Evolutionary conservation across 257 asterid genomes (phyloP), one percentile per base, ranked within the genome.

Genomic region (Eustoma russellianum): DNA sequence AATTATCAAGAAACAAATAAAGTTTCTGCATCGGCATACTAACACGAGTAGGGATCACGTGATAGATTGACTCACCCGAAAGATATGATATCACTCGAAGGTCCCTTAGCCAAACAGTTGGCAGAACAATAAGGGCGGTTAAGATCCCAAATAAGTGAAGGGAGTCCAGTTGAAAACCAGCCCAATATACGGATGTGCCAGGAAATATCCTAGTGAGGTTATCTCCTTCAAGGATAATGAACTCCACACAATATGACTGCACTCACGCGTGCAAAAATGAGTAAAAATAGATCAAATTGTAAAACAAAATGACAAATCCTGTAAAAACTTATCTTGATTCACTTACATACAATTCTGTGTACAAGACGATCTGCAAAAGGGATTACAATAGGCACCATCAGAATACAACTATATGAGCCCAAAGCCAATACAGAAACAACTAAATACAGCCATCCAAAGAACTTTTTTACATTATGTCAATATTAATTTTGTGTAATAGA

Each of bases 61-160:
- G 54, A 40, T 50, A 48, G 46, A 46, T 52, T 40, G 41, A 35
- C 17, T 17, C 46, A 84, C 97, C 95, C 78, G 95, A 85, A 70
- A 88, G 88, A 62, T 82, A 85, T 7, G 95, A 88, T 52, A 88
- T 75, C 49, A 88, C 34, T 7, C 86, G 85, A 41, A 88, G 74
- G 73, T 88, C 93, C 72, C 60, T 88, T 70, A 88, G 70, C 88
- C 90, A 82, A 66, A 88, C 82, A 17, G 92, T 88, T 48, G 97
- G 97, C 34, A 88, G 62, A 61, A 88, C 70, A 24, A 85, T 50
- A 30, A 88, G 68, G 54, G 74, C 80, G 9, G 83, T 48, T 16
- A 85, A 28, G 19, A 78, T 63, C 43, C 79, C 83, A 48, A 85
- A 85, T 48, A 85, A 71, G 61, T 80, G 94, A 59, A 13, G 33